Evolutionary conservation across 768 basidiomycete species (phyloP).

Genomic region (Exidia glandulosa): DNA sequence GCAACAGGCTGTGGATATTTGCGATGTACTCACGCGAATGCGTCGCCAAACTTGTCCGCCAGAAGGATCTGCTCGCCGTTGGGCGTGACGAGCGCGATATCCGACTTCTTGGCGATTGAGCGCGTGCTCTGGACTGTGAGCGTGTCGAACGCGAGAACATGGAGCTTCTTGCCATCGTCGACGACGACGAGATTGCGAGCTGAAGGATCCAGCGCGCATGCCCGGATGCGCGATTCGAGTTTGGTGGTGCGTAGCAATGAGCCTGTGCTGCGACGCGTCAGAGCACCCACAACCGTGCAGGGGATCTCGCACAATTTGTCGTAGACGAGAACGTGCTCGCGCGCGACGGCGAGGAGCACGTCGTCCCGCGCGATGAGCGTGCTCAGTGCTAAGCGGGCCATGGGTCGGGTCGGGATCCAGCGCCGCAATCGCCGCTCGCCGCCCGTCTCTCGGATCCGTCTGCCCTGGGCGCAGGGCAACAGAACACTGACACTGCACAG

Average conservation of each 20-base stretch:
- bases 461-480: too few relatives aligned
- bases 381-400: not conserved
- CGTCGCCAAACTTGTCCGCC: conserved; percentile 91
- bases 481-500: too few relatives aligned
- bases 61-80: conserved; percentile 60
- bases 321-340: not conserved
- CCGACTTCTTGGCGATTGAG: conserved; percentile 67
- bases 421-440: too few relatives aligned
- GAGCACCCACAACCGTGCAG: not conserved
- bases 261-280: conserved; percentile 32
- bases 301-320: not conserved
- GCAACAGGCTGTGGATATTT: not conserved
- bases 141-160: conserved; percentile 55
- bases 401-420: too few relatives aligned
- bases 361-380: not conserved
- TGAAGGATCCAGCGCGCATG: conserved; percentile 38
- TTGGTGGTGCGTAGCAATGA: conserved; percentile 9
- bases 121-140: conserved; percentile 50
- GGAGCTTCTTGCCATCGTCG: conserved; percentile 74
- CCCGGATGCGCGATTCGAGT: conserved; percentile 31
- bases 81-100: conserved; percentile 50
- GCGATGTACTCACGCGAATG: conserved; percentile 52
- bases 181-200: conserved; percentile 45
- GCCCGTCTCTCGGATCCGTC: too few relatives aligned
- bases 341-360: not conserved